Percentiles rank a stretch among this genome's conserved stretches.
These are phyloP conservation scores for Boletus pseudo-olivaceus DNA, from an alignment of 768 basidiomycete species.

Conservation along the genomic window DNA sequence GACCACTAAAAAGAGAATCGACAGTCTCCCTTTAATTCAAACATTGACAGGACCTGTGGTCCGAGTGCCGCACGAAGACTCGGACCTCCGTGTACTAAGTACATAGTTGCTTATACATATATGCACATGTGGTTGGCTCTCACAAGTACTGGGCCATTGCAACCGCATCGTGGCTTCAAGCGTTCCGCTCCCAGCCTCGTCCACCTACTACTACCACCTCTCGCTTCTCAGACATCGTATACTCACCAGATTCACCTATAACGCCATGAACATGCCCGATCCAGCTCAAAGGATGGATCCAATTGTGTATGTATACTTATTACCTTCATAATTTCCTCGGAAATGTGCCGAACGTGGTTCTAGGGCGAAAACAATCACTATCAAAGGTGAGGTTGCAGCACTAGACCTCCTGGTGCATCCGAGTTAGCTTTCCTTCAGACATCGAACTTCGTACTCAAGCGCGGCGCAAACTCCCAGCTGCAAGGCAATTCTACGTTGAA, in stretches of 20 bases:
- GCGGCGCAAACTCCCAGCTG: not conserved
- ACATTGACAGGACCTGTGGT: no score
- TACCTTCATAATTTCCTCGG: not conserved
- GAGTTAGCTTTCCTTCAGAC: not conserved
- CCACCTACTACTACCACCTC: no score
- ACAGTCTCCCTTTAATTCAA: no score
- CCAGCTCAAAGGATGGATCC: not conserved
- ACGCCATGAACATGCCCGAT: not conserved
- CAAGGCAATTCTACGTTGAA: constrained; percentile 12
- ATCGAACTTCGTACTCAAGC: constrained; percentile 10
- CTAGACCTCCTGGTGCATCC: not conserved
- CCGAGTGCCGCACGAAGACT: no score
- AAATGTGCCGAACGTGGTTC: not conserved
- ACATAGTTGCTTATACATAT: no score
- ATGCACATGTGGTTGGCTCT: no score
- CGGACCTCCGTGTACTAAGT: no score
- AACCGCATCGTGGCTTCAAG: no score
- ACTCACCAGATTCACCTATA: not conserved
- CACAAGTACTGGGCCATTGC: no score
- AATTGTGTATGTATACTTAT: constrained; percentile 1
- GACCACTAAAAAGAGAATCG: no score
- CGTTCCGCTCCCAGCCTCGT: no score
- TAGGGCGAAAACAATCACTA: constrained; percentile 9
- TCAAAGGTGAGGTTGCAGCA: constrained; percentile 4
- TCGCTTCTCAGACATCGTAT: not conserved